Conservation (phyloP, 2,329 filamentous ascomycete species). For the Hypoxylon sp. region DNA sequence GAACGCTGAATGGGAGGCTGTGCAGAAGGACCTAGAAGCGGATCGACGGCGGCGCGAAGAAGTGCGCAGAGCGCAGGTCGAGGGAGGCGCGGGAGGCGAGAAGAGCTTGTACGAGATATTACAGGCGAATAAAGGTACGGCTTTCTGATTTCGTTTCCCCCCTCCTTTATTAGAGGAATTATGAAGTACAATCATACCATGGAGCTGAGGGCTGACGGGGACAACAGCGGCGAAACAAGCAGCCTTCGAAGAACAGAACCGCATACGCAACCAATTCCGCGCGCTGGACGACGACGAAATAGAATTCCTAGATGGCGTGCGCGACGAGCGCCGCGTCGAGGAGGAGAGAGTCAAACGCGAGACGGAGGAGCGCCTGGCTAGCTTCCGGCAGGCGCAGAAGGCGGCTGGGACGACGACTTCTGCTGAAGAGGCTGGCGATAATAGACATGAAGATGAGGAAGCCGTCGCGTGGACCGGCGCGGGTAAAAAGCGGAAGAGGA, state of each 20-base stretch:
- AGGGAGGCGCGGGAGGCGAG: conserved; percentile 63
- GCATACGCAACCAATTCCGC: conserved; percentile 82
- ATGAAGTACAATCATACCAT: no score
- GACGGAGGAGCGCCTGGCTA: conserved; percentile 69
- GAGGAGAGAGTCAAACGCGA: conserved; percentile 69
- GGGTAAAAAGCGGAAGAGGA: conserved; percentile 58
- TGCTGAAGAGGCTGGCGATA: conserved; percentile 39
- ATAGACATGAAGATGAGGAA: conserved; percentile 51
- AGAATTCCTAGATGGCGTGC: conserved; percentile 77
- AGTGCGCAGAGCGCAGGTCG: conserved; percentile 60
- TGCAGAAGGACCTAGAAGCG: conserved; percentile 75
- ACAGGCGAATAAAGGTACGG: conserved; percentile 79
- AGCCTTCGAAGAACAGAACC: conserved; percentile 81
- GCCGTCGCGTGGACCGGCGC: conserved; percentile 55
- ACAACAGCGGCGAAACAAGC: conserved; percentile 79
- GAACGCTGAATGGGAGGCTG: conserved; percentile 72
- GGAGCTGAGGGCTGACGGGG: no score
- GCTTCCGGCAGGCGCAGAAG: conserved; percentile 68
- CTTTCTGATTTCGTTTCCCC: conserved; percentile 11
- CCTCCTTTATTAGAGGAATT: no score
- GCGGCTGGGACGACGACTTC: conserved; percentile 17
- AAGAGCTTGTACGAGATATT: conserved; percentile 80
- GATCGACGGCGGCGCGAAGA: conserved; percentile 70
- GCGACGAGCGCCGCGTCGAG: conserved; percentile 64
- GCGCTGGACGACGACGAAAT: conserved; percentile 84